A percentile compares a stretch with the other conserved stretches of the same genome.
These are phyloP conservation scores for Acacia confusa DNA, from an alignment of 306 rosid species.

Conservation along the genomic window DNA sequence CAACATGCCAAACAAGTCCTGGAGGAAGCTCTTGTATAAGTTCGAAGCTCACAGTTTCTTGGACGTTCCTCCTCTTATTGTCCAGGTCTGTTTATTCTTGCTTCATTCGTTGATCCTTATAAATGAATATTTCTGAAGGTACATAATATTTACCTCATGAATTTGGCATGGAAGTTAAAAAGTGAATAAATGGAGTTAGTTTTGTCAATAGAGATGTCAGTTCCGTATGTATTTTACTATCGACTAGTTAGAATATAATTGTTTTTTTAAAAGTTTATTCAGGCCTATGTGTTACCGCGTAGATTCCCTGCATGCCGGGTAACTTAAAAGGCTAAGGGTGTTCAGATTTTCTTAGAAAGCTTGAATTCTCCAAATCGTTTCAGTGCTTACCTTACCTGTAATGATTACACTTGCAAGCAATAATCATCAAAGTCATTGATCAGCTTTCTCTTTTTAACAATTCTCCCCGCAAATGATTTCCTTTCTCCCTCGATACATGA, in stretches of 20 bases:
- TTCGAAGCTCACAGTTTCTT: constrained; percentile 61
- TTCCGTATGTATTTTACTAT: background rate
- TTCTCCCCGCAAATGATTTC: background rate
- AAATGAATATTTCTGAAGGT: background rate
- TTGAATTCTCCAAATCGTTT: background rate
- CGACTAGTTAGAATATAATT: background rate
- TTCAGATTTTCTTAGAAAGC: background rate
- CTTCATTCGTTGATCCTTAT: background rate
- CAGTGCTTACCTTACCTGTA: background rate
- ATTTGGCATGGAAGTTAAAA: background rate
- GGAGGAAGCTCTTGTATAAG: constrained; percentile 70
- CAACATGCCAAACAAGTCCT: constrained; percentile 59
- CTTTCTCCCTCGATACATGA: background rate
- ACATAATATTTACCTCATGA: background rate
- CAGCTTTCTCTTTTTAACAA: background rate
- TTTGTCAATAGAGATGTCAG: background rate
- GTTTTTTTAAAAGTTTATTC: no score
- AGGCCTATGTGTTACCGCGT: background rate
- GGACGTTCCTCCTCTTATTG: constrained; percentile 82
- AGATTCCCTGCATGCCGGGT: background rate
- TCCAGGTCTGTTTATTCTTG: constrained; percentile 59
- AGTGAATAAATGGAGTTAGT: background rate
- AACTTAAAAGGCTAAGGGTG: background rate
- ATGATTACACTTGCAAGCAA: background rate
- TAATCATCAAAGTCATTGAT: background rate